phyloP scores from a whole-genome alignment of 2,329 filamentous ascomycete genomes.

The Trichoderma afroharzianum region DNA sequence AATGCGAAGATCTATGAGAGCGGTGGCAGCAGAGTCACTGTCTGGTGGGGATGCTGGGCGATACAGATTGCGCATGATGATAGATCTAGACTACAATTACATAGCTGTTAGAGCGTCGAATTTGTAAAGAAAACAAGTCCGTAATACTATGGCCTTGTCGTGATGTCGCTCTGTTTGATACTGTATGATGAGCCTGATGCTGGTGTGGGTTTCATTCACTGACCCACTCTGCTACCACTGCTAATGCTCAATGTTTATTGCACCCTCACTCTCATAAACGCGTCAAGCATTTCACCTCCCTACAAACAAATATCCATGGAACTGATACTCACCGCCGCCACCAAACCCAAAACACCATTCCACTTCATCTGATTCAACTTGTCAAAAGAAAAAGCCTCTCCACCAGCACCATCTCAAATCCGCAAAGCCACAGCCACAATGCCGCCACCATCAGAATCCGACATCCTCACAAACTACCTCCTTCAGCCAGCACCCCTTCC shows the following conservation, averaged over 20 bases:
- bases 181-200: not conserved
- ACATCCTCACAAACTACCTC: conserved; percentile 74
- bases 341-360: not conserved
- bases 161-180: not conserved
- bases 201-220: not conserved
- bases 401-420: not conserved
- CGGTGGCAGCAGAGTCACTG: not conserved
- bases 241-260: not conserved
- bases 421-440: not conserved
- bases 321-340: not conserved
- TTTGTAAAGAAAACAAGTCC: not conserved
- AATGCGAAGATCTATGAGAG: not conserved
- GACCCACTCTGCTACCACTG: not conserved
- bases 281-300: not conserved
- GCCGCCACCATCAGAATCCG: conserved; percentile 54
- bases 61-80: not conserved
- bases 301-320: not conserved
- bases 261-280: conserved; percentile 26
- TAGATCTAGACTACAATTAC: not conserved
- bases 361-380: not conserved
- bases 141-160: not conserved
- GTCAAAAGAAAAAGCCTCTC: conserved; percentile 42
- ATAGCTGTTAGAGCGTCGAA: not conserved
- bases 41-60: not conserved
- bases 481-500: conserved; percentile 72